Evolutionary conservation across 2,329 filamentous ascomycete species (phyloP), one percentile per base, ranked within the genome.

Genomic region (Colletotrichum viniferum): DNA sequence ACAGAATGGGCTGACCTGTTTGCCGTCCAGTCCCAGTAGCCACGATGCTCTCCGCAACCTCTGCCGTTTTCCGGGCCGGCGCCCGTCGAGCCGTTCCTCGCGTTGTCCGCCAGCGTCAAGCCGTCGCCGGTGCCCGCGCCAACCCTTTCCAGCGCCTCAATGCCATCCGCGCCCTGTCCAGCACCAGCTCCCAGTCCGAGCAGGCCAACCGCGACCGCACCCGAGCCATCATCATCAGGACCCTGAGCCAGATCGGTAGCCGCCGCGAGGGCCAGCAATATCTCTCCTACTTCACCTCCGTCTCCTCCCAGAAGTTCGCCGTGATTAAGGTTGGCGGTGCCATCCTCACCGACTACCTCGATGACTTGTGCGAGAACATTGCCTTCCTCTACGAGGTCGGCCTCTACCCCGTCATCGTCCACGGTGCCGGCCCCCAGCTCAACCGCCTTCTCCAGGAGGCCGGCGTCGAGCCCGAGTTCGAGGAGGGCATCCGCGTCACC

Each of bases 251-350:
- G 86, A 97, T 98, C 84, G 96, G 96, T 77, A 98, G 96, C 77
- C 98, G 97, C 90, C 91, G 96, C 77, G 96, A 99, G 88, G 95
- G 97, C 78, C 95, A 98, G 88, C 96, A 98, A 86, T 98, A 98
- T 86, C 93, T 98, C 75, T 97, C 96, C 79, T 96, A 98, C 84
- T 99, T 99, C 89, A 97, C 94, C 79, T 98, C 96, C 38, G 96
- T 98, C 77, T 97, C 96, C 60, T 98, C 96, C 43, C 96, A 98
- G 87, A 96, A 98, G 83, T 99, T 98, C 85, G 96, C 96, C 79
- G 96, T 99, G 64, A 98, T 99, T 86, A 99, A 99, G 89, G 96
- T 98, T 71, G 97, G 96, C 77, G 97, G 96, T 77, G 97, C 96
- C 77, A 98, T 98, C 81, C 91, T 99, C 81, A 98, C 95, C 76